Evolutionary conservation across 805 yeast species (phyloP).

Genomic region (Metschnikowia cerradonensis): DNA sequence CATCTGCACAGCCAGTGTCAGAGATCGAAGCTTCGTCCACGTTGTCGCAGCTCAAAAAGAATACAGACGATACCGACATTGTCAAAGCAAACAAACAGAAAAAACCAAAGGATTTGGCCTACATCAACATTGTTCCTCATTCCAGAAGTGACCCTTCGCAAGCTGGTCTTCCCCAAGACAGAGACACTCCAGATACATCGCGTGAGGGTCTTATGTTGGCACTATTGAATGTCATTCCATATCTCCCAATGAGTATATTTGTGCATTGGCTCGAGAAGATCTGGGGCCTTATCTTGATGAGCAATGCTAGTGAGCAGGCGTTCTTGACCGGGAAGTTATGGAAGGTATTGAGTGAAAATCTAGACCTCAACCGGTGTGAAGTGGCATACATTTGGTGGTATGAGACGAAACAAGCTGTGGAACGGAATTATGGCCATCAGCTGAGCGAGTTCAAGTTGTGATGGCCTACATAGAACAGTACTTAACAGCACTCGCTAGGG

Average conservation of each 20-base stretch:
- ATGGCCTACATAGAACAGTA: background rate
- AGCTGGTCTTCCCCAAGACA: constrained; percentile 2
- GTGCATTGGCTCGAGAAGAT: constrained; percentile 46
- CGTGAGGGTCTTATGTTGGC: constrained; percentile 48
- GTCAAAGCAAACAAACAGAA: constrained; percentile 27
- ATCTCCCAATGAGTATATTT: constrained; percentile 42
- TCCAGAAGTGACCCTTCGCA: constrained; percentile 7
- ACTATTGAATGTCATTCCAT: constrained; percentile 51
- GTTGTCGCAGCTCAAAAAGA: constrained; percentile 25
- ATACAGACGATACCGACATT: constrained; percentile 20
- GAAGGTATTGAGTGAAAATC: constrained; percentile 53
- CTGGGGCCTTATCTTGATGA: constrained; percentile 30
- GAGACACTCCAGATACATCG: constrained; percentile 34
- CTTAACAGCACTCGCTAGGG: background rate
- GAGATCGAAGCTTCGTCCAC: constrained; percentile 37
- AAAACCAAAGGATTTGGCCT: constrained; percentile 28
- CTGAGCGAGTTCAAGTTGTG: constrained; percentile 7
- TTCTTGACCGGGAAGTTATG: constrained; percentile 44
- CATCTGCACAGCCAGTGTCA: constrained; percentile 37
- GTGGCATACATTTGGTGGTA: constrained; percentile 65
- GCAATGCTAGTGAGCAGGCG: constrained; percentile 34
- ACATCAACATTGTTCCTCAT: constrained; percentile 14
- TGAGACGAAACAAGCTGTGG: constrained; percentile 20
- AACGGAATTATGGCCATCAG: constrained; percentile 6
- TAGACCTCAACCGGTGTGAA: constrained; percentile 53